Evolutionary conservation across 352 stramenopile species (phyloP), one percentile per base, ranked within the genome.

Genomic region (Globisporangium ultimum): DNA sequence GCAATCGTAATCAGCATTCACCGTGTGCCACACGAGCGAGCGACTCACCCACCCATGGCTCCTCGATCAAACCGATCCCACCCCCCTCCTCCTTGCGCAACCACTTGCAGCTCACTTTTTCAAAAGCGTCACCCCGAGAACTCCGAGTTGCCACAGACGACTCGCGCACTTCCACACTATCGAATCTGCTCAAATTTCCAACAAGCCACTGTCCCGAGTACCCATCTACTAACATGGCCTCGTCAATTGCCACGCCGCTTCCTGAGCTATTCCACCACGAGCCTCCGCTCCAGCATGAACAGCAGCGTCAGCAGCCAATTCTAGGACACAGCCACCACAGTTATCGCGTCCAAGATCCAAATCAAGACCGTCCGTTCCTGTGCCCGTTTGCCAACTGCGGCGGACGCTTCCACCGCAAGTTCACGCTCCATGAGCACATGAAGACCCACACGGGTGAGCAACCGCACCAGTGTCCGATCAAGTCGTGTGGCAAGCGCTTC

Each of bases 401-500:
- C 13, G 70, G 72, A 17, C 71, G 73, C 6, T 87, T 89, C 68
- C 76, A 86, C 62, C 79, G 79, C 66, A 86, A 84, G 54, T 89
- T 84, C 55, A 89, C 80, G 47, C 63, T 87, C 53, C 82, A 73
- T 42, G 78, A 88, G 55, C 82, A 91, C 60, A 76, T 84, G 55
- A 89, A 89, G 70, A 91, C 80, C 46, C 82, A 91, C 68, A 89
- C 80, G 49, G 82, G 82, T 15, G 80, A 89, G 65, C 78, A 89
- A 49, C 80, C 83, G 3, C 76, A 89, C 50, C 22, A 59, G 28
- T 80, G 71, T 11, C 50, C 63, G 24, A 53, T 63, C 24, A 20
- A 20, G 32, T 58, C 55, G n/a, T 74, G 67, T 40, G 64, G 60
- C 36, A 74, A 74, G 56, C 65, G 67, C 38, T 74, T 74, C 42